phyloP scores from a whole-genome alignment of 768 basidiomycete species.

The Tephrocybe sp. region DNA sequence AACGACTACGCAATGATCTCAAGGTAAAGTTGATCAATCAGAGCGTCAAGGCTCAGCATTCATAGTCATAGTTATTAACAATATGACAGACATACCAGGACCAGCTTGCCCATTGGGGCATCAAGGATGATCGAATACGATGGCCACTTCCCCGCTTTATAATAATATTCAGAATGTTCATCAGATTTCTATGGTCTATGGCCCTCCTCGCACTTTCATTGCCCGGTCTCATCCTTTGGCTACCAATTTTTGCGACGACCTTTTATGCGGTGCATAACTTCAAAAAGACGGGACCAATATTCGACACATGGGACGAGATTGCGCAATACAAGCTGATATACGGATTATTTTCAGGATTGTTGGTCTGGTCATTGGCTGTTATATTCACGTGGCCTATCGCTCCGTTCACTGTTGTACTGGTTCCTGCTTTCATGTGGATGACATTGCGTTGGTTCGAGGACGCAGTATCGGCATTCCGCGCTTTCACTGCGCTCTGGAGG shows the following conservation, averaged over 20 bases:
- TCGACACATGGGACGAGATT: slow-evolving; percentile 88
- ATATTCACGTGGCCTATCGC: slow-evolving; percentile 63
- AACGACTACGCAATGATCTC: slow-evolving; percentile 48
- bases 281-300: slow-evolving; percentile 78
- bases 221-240: slow-evolving; percentile 80
- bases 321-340: slow-evolving; percentile 87
- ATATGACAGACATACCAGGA: slow-evolving; percentile 66
- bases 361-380: slow-evolving; percentile 58
- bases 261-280: slow-evolving; percentile 70
- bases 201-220: slow-evolving; percentile 63
- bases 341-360: slow-evolving; percentile 69
- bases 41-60: no score
- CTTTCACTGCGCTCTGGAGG: slow-evolving; percentile 58
- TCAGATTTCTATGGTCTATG: slow-evolving; percentile 63
- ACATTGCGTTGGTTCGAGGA: slow-evolving; percentile 88
- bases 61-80: neutral
- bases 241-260: slow-evolving; percentile 72
- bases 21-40: slow-evolving; percentile 39
- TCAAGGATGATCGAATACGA: slow-evolving; percentile 87
- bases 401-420: slow-evolving; percentile 49
- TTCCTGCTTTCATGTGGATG: slow-evolving; percentile 87
- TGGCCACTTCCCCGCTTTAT: slow-evolving; percentile 51
- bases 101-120: slow-evolving; percentile 56
- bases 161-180: slow-evolving; percentile 59
- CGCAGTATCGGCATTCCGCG: slow-evolving; percentile 74